phyloP scores from a whole-genome alignment of 371 early-diverging fungal genomes.

The Mortierella sp. region DNA sequence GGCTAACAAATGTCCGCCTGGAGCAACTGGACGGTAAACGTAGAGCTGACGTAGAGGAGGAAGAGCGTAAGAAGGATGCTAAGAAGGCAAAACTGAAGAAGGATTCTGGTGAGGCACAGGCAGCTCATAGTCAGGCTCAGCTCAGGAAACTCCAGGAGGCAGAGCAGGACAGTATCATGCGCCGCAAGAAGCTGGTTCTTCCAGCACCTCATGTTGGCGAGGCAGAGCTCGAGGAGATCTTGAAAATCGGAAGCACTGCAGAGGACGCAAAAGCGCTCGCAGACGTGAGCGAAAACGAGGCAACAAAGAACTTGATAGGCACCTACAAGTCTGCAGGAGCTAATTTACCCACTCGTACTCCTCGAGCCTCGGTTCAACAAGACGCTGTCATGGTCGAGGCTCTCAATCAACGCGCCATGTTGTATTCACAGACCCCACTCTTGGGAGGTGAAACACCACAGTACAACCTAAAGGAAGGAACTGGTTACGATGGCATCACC shows the following conservation, averaged over 20 bases:
- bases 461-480: constrained; percentile 56
- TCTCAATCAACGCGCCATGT: constrained; percentile 81
- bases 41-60: constrained; percentile 75
- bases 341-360: constrained; percentile 65
- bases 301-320: constrained; percentile 76
- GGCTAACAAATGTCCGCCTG: constrained; percentile 70
- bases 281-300: constrained; percentile 66
- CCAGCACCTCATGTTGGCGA: constrained; percentile 95
- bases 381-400: constrained; percentile 86
- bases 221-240: constrained; percentile 89
- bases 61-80: constrained; percentile 75
- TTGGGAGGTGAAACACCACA: constrained; percentile 79
- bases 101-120: constrained; percentile 61
- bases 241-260: constrained; percentile 88
- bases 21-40: constrained; percentile 85
- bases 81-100: constrained; percentile 80
- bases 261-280: constrained; percentile 81
- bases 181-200: constrained; percentile 82
- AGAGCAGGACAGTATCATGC: constrained; percentile 69
- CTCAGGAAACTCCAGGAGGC: constrained; percentile 73
- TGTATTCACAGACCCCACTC: constrained; percentile 87
- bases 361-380: constrained; percentile 77
- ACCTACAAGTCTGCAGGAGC: constrained; percentile 75
- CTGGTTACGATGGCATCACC: constrained; percentile 77
- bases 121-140: constrained; percentile 61